Base-by-base conservation (phyloP, 257 asterid genomes). In the Solanum corneliomulleri region DNA sequence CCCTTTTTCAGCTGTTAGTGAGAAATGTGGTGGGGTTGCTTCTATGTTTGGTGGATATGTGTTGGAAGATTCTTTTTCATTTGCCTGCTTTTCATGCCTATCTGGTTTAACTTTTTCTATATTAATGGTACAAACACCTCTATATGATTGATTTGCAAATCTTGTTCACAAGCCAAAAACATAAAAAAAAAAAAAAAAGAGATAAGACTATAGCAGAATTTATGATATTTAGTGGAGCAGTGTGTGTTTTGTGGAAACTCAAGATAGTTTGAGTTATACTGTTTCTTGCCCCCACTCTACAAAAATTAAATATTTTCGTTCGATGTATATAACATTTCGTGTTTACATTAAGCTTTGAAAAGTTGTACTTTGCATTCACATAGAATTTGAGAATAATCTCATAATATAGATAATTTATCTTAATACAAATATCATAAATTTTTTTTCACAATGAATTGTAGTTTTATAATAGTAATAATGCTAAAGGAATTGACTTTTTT, bases 41-140 rank as follows among this genome's bases (percentile, higher is more conserved):
- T 69, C 64, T 70, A 68, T 85, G 76, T n/a, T 88, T 88, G 90
- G 82, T 77, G 86, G 87, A 56, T 77, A 88, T 90, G 35, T 88
- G 88, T 82, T 74, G 87, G 88, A 72, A 90, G 87, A 86, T 83
- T 86, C 90, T 86, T 86, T 86, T 84, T 44, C 62, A 64, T 85
- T 85, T 84, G 15, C 66, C 68, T 52, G 35, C 31, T 33, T 33
- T 18, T 70, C 82, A 77, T 77, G 47, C 35, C 77, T 71, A 66
- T 74, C 70, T 16, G 60, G 83, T 18, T 45, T 29, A 35, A 18
- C 82, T 75, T 68, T 85, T 77, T 69, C 29, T 85, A 3, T 42
- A 23, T 78, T 84, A 41, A 39, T 66, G 82, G 42, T 7, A 49
- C 88, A 35, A 37, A 52, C 83, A 52, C 20, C 83, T 86, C 37